Evolutionary conservation across 805 yeast species (phyloP), one percentile per base, ranked within the genome.

Genomic region (Debaryomyces maramus): DNA sequence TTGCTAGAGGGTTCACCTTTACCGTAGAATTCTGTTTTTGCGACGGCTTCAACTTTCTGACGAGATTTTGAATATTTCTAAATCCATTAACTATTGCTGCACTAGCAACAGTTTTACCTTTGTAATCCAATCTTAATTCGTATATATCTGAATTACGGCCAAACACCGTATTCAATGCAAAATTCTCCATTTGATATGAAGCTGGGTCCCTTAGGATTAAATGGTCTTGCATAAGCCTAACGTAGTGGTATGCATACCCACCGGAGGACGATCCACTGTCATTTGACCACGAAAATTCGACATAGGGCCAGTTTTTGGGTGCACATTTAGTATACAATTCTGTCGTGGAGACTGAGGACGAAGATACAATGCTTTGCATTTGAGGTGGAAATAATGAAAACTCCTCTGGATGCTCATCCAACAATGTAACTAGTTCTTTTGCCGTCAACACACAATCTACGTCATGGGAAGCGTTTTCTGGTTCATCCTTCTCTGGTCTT

Each of bases 361-460:
- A 13, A 14, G 41, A 14, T n/a, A 24, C 22, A 8, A 43, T 39
- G 10, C 36, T 20, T 26, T 44, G 36, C 3, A 41, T 44, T 13
- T 51, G 36, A 1, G 47, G 40, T 1, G 66, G 60, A 2, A 58
- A 45, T n/a, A 47, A 44, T 35, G 46, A 49, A 36, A 73, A 61
- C 26, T 70, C 63, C 3, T 75, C 56, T 0, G 61, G 52, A 36
- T 79, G 73, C 19, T 81, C 85, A 21, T 77, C 76, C 32, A 88
- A 56, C 61, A 93, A 63, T 42, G 86, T 85, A 1, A 90, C 73
- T 27, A 93, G 63, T 56, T 93, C 99, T 50, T 80, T 83, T 9
- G 98, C 89, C 0, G 99, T 93, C 16, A 93, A 76, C 3, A 93
- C 99, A 66, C 97, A 87, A 59, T 93, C 97, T 9, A 93, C 97